A percentile compares a stretch with the other conserved stretches of the same genome.
phyloP scores from a whole-genome alignment of 495 filamentous ascomycete genomes.

The Daldinia caldariorum region DNA sequence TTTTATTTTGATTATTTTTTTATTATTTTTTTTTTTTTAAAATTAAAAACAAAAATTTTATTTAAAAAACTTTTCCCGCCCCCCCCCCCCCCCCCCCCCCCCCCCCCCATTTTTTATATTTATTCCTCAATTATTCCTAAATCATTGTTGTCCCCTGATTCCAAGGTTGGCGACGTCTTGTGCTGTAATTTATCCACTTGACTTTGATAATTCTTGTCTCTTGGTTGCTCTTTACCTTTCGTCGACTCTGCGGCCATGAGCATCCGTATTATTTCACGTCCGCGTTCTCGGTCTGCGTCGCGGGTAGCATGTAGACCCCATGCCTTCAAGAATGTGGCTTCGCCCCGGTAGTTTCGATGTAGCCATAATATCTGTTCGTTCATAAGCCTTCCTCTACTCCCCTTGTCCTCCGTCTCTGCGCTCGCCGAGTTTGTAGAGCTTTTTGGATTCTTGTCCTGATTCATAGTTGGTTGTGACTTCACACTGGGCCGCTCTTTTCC shows the following conservation, averaged over 20 bases:
- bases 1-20: too few species aligned
- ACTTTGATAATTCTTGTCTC: background rate
- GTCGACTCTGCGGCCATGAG: slow-evolving; percentile 49
- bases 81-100: too few species aligned
- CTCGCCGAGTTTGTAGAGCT: background rate
- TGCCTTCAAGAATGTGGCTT: slow-evolving; percentile 52
- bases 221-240: slow-evolving; percentile 10
- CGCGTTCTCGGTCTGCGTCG: slow-evolving; percentile 48
- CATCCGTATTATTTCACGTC: slow-evolving; percentile 50
- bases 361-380: slow-evolving; percentile 53
- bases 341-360: slow-evolving; percentile 55
- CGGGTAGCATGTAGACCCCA: slow-evolving; percentile 54
- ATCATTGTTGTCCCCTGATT: background rate
- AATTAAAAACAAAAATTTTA: too few species aligned
- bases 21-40: too few species aligned
- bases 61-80: too few species aligned
- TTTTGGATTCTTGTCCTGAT: background rate
- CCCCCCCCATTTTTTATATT: too few species aligned
- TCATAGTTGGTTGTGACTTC: background rate
- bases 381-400: slow-evolving; percentile 16
- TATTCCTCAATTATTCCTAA: slow-evolving; percentile 4
- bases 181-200: background rate
- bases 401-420: background rate
- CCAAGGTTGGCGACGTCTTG: background rate
- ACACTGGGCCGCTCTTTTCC: background rate